These are phyloP conservation scores for Penicillium subrubescens DNA, from an alignment of 495 filamentous ascomycete genomes.

Conservation along the genomic window DNA sequence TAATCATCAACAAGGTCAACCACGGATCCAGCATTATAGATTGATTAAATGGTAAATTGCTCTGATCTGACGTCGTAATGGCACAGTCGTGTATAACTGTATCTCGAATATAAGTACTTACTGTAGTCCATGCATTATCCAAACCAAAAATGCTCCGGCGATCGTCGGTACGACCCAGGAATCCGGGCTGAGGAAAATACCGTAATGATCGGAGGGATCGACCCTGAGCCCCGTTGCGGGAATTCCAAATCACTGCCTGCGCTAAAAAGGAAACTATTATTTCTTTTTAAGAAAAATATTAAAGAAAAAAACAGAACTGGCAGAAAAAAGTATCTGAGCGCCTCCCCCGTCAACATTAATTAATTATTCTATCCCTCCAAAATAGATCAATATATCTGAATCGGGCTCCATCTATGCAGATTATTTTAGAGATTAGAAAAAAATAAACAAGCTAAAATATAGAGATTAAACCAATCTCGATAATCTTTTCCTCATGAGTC, in stretches of 20 bases:
- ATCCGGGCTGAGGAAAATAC: constrained; percentile 33
- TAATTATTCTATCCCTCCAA: not conserved
- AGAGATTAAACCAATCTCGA: not conserved
- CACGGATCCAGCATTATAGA: not conserved
- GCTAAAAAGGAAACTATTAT: constrained; percentile 22
- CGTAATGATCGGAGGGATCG: constrained; percentile 37
- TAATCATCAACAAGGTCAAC: constrained; percentile 15
- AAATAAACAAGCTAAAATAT: not conserved
- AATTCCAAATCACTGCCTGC: constrained; percentile 37
- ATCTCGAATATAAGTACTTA: not conserved
- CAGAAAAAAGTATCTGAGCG: not conserved
- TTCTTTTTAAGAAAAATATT: not conserved
- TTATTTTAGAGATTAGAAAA: not conserved
- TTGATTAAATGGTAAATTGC: not conserved
- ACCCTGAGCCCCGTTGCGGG: constrained; percentile 35
- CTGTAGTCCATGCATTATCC: not conserved
- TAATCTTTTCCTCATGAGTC: not conserved
- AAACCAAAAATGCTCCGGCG: constrained; percentile 25
- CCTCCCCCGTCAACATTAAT: not conserved
- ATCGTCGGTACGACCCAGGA: constrained; percentile 35
- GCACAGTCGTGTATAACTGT: not conserved
- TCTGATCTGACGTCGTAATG: not conserved
- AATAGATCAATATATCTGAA: not conserved
- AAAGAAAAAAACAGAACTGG: not conserved
- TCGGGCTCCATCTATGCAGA: not conserved